Conservation (phyloP, 108 stramenopile species). For the Parietichytrium sp. region DNA sequence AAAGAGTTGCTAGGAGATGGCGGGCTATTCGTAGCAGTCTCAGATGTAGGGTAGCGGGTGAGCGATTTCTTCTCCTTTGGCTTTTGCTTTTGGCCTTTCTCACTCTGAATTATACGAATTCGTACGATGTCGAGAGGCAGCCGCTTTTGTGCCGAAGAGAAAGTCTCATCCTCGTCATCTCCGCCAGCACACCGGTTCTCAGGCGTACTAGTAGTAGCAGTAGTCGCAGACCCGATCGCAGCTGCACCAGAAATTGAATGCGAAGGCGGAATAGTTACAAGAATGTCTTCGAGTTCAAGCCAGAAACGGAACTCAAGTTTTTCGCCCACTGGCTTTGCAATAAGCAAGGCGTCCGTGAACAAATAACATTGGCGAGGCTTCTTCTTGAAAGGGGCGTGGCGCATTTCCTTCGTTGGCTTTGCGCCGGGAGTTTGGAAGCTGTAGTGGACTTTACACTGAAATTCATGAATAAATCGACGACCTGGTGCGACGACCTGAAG, state of each 20-base stretch:
- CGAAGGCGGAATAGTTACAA: constrained; percentile 15
- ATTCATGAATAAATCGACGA: constrained; percentile 9
- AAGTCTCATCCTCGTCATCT: neutral
- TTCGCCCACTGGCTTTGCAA: constrained; percentile 19
- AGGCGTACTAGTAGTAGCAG: neutral
- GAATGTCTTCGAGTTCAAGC: constrained; percentile 29
- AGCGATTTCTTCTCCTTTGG: neutral
- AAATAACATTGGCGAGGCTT: constrained; percentile 18
- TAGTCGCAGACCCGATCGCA: neutral
- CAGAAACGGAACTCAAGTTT: constrained; percentile 28
- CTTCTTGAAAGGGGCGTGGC: constrained; percentile 23
- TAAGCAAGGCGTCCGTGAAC: neutral
- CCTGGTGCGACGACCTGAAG: constrained; percentile 34
- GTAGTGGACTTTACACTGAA: constrained; percentile 33
- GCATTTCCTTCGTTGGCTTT: constrained; percentile 35
- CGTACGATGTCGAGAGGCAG: constrained; percentile 25
- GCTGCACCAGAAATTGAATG: neutral
- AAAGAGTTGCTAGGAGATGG: neutral
- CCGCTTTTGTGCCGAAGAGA: constrained; percentile 10
- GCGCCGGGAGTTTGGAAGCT: constrained; percentile 16
- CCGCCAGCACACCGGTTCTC: neutral
- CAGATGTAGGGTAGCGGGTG: neutral
- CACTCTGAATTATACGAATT: neutral
- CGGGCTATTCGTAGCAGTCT: neutral
- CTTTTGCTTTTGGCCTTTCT: constrained; percentile 2